Evolutionary conservation across 768 basidiomycete species (phyloP).

Genomic region (Baorangia bicolor): DNA sequence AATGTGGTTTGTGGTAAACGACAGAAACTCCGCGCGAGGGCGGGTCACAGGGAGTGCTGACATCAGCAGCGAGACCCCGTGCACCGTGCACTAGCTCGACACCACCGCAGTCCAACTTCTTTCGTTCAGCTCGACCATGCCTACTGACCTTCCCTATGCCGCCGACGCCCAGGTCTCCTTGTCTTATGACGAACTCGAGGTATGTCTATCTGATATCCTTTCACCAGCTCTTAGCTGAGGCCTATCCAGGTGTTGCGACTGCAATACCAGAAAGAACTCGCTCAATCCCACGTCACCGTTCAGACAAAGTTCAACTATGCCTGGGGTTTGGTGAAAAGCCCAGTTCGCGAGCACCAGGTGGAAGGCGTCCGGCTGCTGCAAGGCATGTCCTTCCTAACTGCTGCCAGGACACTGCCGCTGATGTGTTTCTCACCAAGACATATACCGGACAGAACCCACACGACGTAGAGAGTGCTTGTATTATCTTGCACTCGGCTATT

Average conservation of each 20-base stretch:
- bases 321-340: slow-evolving; percentile 96
- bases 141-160: slow-evolving; percentile 90
- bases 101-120: slow-evolving; percentile 14
- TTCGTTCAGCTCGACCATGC: slow-evolving; percentile 39
- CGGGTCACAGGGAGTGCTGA: slow-evolving; percentile 17
- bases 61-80: slow-evolving; percentile 25
- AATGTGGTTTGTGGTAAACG: slow-evolving; percentile 27
- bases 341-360: slow-evolving; percentile 78
- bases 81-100: slow-evolving; percentile 1
- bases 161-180: slow-evolving; percentile 91
- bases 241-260: slow-evolving; percentile 66
- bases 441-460: slow-evolving; percentile 84
- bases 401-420: not conserved
- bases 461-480: slow-evolving; percentile 94
- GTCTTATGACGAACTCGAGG: slow-evolving; percentile 88
- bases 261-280: slow-evolving; percentile 88
- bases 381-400: slow-evolving; percentile 46
- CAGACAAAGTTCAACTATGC: slow-evolving; percentile 98
- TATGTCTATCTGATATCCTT: slow-evolving; percentile 26
- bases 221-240: not conserved
- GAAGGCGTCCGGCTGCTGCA: slow-evolving; percentile 91
- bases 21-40: slow-evolving; percentile 18
- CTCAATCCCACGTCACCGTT: slow-evolving; percentile 79
- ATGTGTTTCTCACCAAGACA: slow-evolving; percentile 50
- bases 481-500: slow-evolving; percentile 94